Conservation (phyloP, 495 filamentous ascomycete genomes). For the Aspergillus olivimuriae region DNA sequence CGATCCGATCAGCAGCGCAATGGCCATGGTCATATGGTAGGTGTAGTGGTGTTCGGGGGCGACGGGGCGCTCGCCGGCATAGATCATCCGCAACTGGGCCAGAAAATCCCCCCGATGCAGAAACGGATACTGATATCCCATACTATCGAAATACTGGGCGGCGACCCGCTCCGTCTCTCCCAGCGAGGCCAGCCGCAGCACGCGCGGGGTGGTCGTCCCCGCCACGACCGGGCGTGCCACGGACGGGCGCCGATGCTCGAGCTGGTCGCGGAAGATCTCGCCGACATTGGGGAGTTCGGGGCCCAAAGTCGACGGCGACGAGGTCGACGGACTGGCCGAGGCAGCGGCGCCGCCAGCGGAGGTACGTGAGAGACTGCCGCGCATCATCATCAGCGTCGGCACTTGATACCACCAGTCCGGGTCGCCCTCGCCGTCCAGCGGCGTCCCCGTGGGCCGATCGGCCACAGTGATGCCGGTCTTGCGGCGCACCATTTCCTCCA, state of each 20-base stretch:
- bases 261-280: slow-evolving; percentile 40
- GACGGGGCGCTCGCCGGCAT: slow-evolving; percentile 29
- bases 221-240: slow-evolving; percentile 32
- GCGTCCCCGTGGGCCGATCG: slow-evolving; percentile 27
- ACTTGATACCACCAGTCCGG: slow-evolving; percentile 40
- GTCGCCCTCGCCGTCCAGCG: slow-evolving; percentile 33
- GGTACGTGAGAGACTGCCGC: no score
- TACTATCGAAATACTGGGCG: slow-evolving; percentile 37
- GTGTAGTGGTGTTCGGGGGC: slow-evolving; percentile 32
- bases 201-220: slow-evolving; percentile 23
- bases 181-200: slow-evolving; percentile 32
- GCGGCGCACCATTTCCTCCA: slow-evolving; percentile 38
- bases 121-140: slow-evolving; percentile 42
- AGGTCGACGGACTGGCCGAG: slow-evolving; percentile 20
- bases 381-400: slow-evolving; percentile 34
- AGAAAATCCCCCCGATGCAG: slow-evolving; percentile 34
- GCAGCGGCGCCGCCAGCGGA: slow-evolving; percentile 11
- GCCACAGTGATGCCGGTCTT: slow-evolving; percentile 34
- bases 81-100: slow-evolving; percentile 31
- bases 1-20: slow-evolving; percentile 32
- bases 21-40: slow-evolving; percentile 40
- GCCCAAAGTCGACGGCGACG: slow-evolving; percentile 20
- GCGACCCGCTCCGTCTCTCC: slow-evolving; percentile 35
- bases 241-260: slow-evolving; percentile 37
- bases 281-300: slow-evolving; percentile 38